Conservation (phyloP, 352 stramenopile genomes). For the Globisporangium splendens region DNA sequence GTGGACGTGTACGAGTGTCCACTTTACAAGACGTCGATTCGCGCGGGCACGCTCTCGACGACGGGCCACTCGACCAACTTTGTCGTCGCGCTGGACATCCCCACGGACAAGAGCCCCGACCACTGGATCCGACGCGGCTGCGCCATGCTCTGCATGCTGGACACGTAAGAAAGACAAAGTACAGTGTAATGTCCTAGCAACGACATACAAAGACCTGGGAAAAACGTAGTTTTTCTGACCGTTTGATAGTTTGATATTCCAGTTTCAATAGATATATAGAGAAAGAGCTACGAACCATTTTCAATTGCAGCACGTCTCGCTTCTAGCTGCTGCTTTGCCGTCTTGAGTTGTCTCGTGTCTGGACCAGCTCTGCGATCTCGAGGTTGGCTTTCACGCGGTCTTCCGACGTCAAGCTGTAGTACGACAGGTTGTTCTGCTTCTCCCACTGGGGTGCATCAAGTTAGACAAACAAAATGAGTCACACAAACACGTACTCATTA, state of each 20-base stretch:
- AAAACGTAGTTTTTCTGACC: not conserved
- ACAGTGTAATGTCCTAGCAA: not conserved
- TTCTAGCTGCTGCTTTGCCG: not conserved
- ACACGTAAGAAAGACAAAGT: conserved; percentile 66
- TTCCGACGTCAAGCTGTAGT: conserved; percentile 60
- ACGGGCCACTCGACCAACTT: conserved; percentile 95
- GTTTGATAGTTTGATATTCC: not conserved
- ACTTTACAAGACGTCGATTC: conserved; percentile 92
- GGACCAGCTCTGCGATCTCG: conserved; percentile 58
- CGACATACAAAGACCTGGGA: not conserved
- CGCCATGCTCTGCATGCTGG: conserved; percentile 93
- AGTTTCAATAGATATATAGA: conserved; percentile 4
- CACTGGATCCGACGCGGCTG: conserved; percentile 93
- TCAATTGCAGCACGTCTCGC: not conserved
- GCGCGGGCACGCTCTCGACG: conserved; percentile 89
- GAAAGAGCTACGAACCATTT: not conserved
- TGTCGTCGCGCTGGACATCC: conserved; percentile 84
- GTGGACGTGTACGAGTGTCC: conserved; percentile 87
- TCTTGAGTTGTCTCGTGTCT: conserved; percentile 9
- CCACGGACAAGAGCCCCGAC: conserved; percentile 76
- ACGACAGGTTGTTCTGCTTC: conserved; percentile 56
- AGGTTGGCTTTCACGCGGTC: conserved; percentile 59
- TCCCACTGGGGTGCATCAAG: conserved; percentile 51
- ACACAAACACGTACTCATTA: not conserved
- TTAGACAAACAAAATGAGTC: conserved; percentile 4